Percentiles rank a stretch among this genome's conserved stretches.
Evolutionary conservation across 2,329 filamentous ascomycete genomes (phyloP).

Genomic region (Dendryphion nanum): DNA sequence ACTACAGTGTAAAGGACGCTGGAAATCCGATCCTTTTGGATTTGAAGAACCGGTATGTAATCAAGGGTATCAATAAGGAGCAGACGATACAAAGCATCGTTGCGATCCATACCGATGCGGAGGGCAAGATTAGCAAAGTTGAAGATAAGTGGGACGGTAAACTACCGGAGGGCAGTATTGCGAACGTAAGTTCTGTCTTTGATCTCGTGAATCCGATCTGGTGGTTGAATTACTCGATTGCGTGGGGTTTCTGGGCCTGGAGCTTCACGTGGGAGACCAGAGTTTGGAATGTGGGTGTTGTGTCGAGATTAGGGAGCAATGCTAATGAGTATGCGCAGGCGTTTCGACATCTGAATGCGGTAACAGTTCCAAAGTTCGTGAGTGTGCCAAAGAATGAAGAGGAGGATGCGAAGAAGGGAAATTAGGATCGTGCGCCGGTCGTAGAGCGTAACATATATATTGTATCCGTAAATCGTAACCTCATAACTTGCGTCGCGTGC

Average conservation of each 20-base stretch:
- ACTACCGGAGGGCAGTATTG: constrained; percentile 50
- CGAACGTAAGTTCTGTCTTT: constrained; percentile 47
- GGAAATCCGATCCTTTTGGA: constrained; percentile 62
- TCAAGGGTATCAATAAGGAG: constrained; percentile 55
- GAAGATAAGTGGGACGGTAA: constrained; percentile 58
- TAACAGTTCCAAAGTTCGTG: constrained; percentile 52
- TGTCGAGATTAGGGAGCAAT: not conserved
- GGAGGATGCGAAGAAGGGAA: constrained; percentile 51
- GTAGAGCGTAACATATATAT: too few relatives aligned
- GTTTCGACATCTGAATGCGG: constrained; percentile 53
- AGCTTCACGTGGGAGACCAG: constrained; percentile 41
- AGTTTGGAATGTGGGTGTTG: constrained; percentile 39
- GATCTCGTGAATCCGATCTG: constrained; percentile 35
- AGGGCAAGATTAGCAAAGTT: constrained; percentile 50
- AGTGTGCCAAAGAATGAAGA: constrained; percentile 54
- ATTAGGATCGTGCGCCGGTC: constrained; percentile 35
- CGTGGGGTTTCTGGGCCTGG: constrained; percentile 39
- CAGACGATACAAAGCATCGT: constrained; percentile 51
- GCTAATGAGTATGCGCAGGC: constrained; percentile 43
- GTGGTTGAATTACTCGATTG: constrained; percentile 40
- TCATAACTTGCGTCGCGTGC: too few relatives aligned
- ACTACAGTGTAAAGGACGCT: constrained; percentile 52
- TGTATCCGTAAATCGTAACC: too few relatives aligned
- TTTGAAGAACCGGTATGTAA: constrained; percentile 52
- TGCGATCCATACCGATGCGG: constrained; percentile 45